Evolutionary conservation across 148 eudicot genomes (phyloP).

Genomic region (Silene conica): DNA sequence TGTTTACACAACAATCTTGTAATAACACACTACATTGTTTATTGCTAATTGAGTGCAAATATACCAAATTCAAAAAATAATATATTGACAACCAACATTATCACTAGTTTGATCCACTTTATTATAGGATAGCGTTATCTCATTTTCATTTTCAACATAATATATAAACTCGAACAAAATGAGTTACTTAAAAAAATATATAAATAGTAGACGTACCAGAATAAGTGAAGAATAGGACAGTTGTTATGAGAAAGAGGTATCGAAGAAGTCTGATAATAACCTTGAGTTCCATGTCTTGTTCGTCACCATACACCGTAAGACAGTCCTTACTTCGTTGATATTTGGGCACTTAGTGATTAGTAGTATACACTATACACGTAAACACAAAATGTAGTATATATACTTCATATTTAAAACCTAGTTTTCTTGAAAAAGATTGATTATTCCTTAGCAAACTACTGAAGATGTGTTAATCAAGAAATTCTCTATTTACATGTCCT

Average conservation of each 20-base stretch:
- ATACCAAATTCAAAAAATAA: too few species aligned
- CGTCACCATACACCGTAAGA: background rate
- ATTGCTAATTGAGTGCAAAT: too few species aligned
- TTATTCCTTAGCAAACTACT: slow-evolving; percentile 20
- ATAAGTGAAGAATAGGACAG: slow-evolving; percentile 8
- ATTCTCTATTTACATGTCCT: slow-evolving; percentile 4
- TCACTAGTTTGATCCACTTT: too few species aligned
- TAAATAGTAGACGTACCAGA: slow-evolving; percentile 17
- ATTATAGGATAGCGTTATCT: too few species aligned
- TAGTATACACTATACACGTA: background rate
- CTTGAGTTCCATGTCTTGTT: slow-evolving; percentile 4
- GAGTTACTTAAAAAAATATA: background rate
- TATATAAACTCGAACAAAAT: background rate
- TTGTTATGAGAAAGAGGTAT: too few species aligned
- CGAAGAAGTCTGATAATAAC: background rate
- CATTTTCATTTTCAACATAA: background rate
- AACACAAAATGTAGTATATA: background rate
- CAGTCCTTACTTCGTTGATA: background rate
- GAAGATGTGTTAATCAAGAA: slow-evolving; percentile 29
- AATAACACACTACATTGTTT: too few species aligned
- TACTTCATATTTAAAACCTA: background rate
- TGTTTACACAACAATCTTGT: too few species aligned
- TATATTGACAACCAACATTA: too few species aligned
- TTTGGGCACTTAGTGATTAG: background rate
- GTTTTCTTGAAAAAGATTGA: background rate